Evolutionary conservation across 78 protist species (phyloP).

Genomic region (Dictyostelium brefeldianum): DNA sequence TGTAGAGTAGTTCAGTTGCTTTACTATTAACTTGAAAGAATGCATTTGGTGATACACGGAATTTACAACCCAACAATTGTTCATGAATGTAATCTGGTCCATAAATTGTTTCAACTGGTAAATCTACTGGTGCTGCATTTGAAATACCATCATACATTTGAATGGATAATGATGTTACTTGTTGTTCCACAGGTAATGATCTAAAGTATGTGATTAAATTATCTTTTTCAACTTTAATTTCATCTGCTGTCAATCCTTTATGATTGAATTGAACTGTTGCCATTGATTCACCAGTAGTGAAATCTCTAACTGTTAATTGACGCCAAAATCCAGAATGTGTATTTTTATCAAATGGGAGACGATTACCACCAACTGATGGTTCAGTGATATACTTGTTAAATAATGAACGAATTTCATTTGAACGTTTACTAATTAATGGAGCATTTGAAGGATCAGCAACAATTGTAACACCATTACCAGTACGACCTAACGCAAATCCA

Average conservation of each 20-base stretch:
- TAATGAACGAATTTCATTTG: constrained; percentile 32
- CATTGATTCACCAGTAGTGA: constrained; percentile 84
- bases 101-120: constrained; percentile 30
- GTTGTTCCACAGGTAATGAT: neutral
- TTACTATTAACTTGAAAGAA: constrained; percentile 93
- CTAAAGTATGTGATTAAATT: neutral
- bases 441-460: constrained; percentile 69
- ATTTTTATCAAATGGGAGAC: constrained; percentile 64
- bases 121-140: constrained; percentile 81
- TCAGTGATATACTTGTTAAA: constrained; percentile 13
- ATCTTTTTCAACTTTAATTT: neutral
- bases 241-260: constrained; percentile 17
- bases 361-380: neutral
- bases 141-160: constrained; percentile 57
- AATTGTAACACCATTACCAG: constrained; percentile 46
- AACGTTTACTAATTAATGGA: constrained; percentile 20
- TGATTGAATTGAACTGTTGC: constrained; percentile 64
- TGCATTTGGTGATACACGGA: constrained; percentile 61
- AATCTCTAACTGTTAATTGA: constrained; percentile 68
- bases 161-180: constrained; percentile 12
- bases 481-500: constrained; percentile 79
- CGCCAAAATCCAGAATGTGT: constrained; percentile 84
- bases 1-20: constrained; percentile 70
- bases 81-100: constrained; percentile 80
- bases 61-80: constrained; percentile 68